These are phyloP conservation scores for Raddia guianensis DNA, from an alignment of 176 grass and related monocot species.

Conservation along the genomic window DNA sequence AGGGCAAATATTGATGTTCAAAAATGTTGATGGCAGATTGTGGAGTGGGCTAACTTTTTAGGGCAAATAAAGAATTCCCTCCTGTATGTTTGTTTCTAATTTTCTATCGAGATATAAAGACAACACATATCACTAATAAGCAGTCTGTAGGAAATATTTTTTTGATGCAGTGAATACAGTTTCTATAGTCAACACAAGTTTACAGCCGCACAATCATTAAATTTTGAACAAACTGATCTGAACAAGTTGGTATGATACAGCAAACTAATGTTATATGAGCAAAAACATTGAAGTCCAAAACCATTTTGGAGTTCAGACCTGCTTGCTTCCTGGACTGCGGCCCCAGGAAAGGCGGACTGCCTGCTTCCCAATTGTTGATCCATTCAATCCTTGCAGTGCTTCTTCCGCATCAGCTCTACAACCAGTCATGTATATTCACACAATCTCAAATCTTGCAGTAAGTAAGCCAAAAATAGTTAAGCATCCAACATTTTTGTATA, in stretches of 20 bases:
- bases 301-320: conserved; percentile 36
- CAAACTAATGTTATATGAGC: conserved; percentile 8
- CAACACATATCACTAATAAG: background rate
- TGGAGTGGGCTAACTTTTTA: too few relatives aligned
- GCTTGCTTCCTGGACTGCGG: conserved; percentile 88
- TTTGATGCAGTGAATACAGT: background rate
- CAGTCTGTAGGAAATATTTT: background rate
- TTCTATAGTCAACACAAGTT: background rate
- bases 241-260: background rate
- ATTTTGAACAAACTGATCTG: background rate
- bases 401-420: conserved; percentile 92
- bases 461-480: conserved; percentile 15
- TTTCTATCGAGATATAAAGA: background rate
- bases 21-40: too few relatives aligned
- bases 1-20: too few relatives aligned
- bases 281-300: conserved; percentile 17
- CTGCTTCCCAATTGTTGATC: conserved; percentile 81
- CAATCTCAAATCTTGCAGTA: conserved; percentile 17
- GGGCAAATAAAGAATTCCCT: too few relatives aligned
- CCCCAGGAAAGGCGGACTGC: conserved; percentile 91
- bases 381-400: conserved; percentile 85
- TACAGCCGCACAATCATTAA: background rate
- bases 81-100: background rate
- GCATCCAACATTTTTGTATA: background rate
- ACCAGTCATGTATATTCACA: conserved; percentile 1